These are phyloP conservation scores for Nicotiana sylvestris DNA, from an alignment of 257 asterid genomes.

Conservation along the genomic window DNA sequence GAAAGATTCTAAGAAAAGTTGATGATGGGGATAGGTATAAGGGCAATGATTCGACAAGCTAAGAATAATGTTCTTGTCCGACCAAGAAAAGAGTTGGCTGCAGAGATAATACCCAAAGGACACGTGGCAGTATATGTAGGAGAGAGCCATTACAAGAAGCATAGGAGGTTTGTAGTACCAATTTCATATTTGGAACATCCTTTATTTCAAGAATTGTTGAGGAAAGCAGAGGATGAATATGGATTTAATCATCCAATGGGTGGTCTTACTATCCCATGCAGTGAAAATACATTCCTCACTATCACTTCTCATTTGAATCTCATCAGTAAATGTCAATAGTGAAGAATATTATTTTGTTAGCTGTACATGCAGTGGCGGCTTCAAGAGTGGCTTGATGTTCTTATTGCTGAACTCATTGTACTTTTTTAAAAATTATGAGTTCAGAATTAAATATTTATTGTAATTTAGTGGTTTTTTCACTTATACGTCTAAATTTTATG, in stretches of 20 bases:
- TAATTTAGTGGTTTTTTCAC: background rate
- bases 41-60: constrained; percentile 6
- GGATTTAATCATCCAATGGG: constrained; percentile 22
- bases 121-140: constrained; percentile 14
- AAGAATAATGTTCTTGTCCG: background rate
- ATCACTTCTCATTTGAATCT: constrained; percentile 17
- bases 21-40: background rate
- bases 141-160: constrained; percentile 9
- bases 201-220: constrained; percentile 16
- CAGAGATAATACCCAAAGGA: background rate
- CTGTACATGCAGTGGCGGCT: background rate
- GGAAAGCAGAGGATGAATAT: constrained; percentile 15
- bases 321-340: background rate
- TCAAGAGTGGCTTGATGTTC: background rate
- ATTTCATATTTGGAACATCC: constrained; percentile 18
- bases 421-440: background rate
- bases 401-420: background rate
- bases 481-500: background rate
- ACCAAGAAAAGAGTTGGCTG: background rate
- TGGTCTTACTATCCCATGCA: constrained; percentile 21
- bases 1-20: background rate
- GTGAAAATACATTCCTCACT: constrained; percentile 6
- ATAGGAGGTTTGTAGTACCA: constrained; percentile 15
- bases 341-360: background rate
- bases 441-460: background rate